Base-by-base conservation (phyloP, 2,329 filamentous ascomycete species). In the Colletotrichum plurivorum region DNA sequence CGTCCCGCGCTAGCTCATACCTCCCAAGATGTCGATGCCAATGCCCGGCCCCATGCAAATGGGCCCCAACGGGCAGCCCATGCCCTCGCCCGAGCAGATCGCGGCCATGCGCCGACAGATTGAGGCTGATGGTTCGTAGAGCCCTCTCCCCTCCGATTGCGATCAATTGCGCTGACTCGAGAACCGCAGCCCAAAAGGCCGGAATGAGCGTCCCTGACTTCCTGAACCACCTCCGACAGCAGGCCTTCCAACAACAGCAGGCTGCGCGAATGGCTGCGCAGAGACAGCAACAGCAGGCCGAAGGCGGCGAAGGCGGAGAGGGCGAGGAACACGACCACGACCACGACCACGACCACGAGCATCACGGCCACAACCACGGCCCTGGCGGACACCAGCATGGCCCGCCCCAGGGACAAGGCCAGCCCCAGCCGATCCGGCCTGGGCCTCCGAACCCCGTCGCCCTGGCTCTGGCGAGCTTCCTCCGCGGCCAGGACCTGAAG, bases 361-460 rank as follows among this genome's bases (percentile, higher is more conserved):
- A 51, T 25, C 25, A 61, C 43, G 48, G 48, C 18, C 80, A 80
- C 45, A 76, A 77, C 18, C 78, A 78, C 54, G 58, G 58, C 22
- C 65, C 51, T n/a, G 48, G 48, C 13, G 48, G 48, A 27, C 58
- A 61, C 12, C 46, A 53, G 12, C 66, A 63, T 66, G 59, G 62
- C 36, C 75, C 76, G 39, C 80, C 76, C 22, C 77, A 76, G 60
- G 78, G 77, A 57, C 74, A 76, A 84, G 85, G n/a, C 56, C 87
- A 90, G 75, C 83, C 86, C 22, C 90, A 93, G 76, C 90, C 92
- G 45, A 93, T 95, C 71, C 85, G 87, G 18, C 92, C 92, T 4
- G 93, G 93, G 1, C 94, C 95, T 25, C 94, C 95, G 5, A 96
- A 97, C 75, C 95, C 95, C 46, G 90, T 94, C 76, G 95, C 94